These are phyloP conservation scores for Laetiporus sulphureus DNA, from an alignment of 1,284 basidiomycete genomes.

Conservation along the genomic window DNA sequence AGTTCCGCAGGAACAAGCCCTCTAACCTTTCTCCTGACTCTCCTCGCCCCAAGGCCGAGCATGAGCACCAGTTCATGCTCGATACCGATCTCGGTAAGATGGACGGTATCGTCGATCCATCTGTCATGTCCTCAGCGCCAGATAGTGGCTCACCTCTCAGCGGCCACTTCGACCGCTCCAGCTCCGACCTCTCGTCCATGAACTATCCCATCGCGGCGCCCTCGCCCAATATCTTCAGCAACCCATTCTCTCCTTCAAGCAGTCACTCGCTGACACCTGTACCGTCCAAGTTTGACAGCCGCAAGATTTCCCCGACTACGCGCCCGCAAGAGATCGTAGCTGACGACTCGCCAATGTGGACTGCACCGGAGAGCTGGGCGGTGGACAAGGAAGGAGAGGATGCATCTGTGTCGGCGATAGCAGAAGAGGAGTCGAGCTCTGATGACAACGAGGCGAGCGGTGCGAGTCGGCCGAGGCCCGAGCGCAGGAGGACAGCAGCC, in stretches of 20 bases:
- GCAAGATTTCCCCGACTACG: conserved; percentile 48
- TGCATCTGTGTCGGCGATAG: conserved; percentile 22
- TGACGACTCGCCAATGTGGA: conserved; percentile 37
- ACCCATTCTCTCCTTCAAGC: conserved; percentile 24
- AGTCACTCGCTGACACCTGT: conserved; percentile 16
- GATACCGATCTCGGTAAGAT: conserved; percentile 80
- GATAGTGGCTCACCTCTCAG: conserved; percentile 34
- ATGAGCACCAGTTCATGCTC: conserved; percentile 37
- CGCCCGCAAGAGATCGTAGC: conserved; percentile 8
- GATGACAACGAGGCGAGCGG: conserved; percentile 31
- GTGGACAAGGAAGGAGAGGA: conserved; percentile 42
- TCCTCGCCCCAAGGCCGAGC: conserved; percentile 9
- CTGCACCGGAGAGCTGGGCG: conserved; percentile 54
- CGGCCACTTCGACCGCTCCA: conserved; percentile 28
- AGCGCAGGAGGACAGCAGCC: conserved; percentile 15
- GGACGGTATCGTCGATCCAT: conserved; percentile 75
- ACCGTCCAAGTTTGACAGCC: conserved; percentile 21
- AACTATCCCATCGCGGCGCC: conserved; percentile 20
- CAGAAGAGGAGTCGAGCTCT: conserved; percentile 39
- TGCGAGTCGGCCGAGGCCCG: conserved; percentile 4
- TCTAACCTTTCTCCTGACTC: conserved; percentile 11
- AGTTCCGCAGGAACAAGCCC: conserved; percentile 17
- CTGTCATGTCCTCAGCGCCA: conserved; percentile 20
- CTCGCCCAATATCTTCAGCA: conserved; percentile 18
- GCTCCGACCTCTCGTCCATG: conserved; percentile 21